These are phyloP conservation scores for Clathrospora elynae DNA, from an alignment of 2,329 filamentous ascomycete genomes.

Conservation along the genomic window DNA sequence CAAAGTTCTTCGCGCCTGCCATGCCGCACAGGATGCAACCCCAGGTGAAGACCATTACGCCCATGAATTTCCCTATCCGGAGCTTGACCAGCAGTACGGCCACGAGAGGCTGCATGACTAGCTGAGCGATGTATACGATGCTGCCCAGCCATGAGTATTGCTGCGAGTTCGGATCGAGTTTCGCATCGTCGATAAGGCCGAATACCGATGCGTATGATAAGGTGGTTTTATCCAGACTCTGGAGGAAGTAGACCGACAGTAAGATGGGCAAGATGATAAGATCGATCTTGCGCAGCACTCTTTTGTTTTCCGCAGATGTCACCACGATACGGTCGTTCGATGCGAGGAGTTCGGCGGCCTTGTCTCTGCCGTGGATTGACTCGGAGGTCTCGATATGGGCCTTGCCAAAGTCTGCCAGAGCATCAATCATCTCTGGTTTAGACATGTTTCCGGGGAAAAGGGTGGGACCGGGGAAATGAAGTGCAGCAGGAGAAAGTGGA, in stretches of 20 bases:
- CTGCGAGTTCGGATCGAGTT: conserved; percentile 57
- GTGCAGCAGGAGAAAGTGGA: conserved; percentile 14
- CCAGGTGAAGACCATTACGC: conserved; percentile 58
- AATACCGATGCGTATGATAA: conserved; percentile 67
- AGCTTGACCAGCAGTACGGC: conserved; percentile 64
- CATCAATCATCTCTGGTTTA: conserved; percentile 14
- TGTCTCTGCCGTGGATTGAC: conserved; percentile 49
- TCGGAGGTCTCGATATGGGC: conserved; percentile 33
- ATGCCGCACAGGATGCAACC: conserved; percentile 65
- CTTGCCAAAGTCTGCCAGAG: conserved; percentile 26
- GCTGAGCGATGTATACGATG: conserved; percentile 61
- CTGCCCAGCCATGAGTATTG: conserved; percentile 60
- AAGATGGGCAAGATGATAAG: conserved; percentile 60
- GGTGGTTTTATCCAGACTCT: conserved; percentile 67
- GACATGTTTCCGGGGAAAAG: conserved; percentile 22
- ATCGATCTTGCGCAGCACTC: conserved; percentile 59
- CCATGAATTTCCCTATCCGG: conserved; percentile 65
- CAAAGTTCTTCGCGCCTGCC: conserved; percentile 65
- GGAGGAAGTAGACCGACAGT: conserved; percentile 66
- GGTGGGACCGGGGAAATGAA: background rate
- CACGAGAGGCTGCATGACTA: conserved; percentile 59
- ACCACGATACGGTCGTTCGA: conserved; percentile 55
- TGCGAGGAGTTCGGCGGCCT: conserved; percentile 57
- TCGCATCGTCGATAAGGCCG: conserved; percentile 63
- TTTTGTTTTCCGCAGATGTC: conserved; percentile 59